phyloP scores from a whole-genome alignment of 2,329 filamentous ascomycete species.

The Fusarium mangiferae region DNA sequence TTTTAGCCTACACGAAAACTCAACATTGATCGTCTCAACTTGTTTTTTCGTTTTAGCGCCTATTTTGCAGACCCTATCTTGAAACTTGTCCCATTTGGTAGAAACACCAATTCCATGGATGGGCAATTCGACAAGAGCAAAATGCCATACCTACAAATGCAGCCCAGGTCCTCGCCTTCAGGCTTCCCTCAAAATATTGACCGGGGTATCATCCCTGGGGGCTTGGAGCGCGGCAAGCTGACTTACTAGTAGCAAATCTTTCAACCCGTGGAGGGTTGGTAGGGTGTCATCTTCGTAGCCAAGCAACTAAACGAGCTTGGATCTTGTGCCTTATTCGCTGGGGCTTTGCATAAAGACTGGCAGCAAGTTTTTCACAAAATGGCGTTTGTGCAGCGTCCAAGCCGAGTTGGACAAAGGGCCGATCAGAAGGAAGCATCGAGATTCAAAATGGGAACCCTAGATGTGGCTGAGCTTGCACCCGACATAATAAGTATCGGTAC shows the following conservation, averaged over 20 bases:
- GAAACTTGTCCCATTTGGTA: conserved; percentile 5
- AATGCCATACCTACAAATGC: background rate
- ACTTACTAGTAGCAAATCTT: background rate
- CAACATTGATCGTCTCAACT: background rate
- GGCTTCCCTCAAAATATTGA: background rate
- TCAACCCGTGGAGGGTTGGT: background rate
- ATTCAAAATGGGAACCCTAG: conserved; percentile 18
- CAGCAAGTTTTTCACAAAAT: conserved; percentile 17
- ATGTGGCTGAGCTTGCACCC: conserved; percentile 30
- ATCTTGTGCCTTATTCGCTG: conserved; percentile 1
- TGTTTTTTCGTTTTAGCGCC: conserved; percentile 1
- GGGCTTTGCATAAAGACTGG: conserved; percentile 1
- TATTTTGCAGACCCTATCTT: background rate
- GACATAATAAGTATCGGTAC: conserved; percentile 3
- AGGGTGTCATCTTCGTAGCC: conserved; percentile 3
- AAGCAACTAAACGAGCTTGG: conserved; percentile 18
- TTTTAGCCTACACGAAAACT: background rate
- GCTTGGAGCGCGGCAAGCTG: background rate
- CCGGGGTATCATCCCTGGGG: background rate
- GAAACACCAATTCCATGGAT: conserved; percentile 17
- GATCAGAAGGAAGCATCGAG: conserved; percentile 32
- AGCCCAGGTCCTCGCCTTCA: background rate
- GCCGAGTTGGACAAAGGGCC: conserved; percentile 22
- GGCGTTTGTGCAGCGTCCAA: conserved; percentile 17
- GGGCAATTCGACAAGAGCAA: conserved; percentile 8